Evolutionary conservation across 1,284 basidiomycete species (phyloP).

Genomic region (Apiotrichum domesticum): DNA sequence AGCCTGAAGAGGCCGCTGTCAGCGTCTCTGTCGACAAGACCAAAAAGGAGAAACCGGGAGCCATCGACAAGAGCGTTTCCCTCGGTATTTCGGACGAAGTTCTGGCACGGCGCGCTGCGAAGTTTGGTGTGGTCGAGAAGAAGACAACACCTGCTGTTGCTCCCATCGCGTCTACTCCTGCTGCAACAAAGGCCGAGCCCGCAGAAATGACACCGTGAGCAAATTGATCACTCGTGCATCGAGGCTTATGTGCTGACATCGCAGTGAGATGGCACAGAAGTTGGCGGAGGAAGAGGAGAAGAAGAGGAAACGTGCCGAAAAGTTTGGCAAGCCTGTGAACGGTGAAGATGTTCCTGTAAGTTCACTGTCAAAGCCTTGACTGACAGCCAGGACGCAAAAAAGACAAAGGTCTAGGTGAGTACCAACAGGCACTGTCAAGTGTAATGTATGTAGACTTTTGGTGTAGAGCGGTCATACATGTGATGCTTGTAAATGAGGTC

Average conservation of each 20-base stretch:
- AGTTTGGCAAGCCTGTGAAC: conserved; percentile 34
- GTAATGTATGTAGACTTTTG: background rate
- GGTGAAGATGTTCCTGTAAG: conserved; percentile 25
- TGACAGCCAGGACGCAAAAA: conserved; percentile 36
- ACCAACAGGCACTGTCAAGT: background rate
- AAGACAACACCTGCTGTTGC: conserved; percentile 16
- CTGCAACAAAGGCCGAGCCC: conserved; percentile 9
- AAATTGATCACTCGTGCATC: background rate
- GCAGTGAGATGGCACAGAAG: conserved; percentile 32
- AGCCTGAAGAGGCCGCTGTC: conserved; percentile 7
- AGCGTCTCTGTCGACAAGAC: conserved; percentile 5
- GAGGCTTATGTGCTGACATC: conserved; percentile 6
- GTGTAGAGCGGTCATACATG: background rate
- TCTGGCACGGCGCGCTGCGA: conserved; percentile 39
- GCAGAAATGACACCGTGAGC: conserved; percentile 36
- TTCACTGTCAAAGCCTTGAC: background rate
- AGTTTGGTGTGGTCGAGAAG: conserved; percentile 40
- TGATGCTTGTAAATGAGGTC: no score
- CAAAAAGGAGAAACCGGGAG: conserved; percentile 19
- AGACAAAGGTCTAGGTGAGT: conserved; percentile 43
- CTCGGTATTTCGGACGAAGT: conserved; percentile 38
- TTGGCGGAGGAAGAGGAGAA: conserved; percentile 46
- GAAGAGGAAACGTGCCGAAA: conserved; percentile 48
- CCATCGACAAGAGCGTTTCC: conserved; percentile 28
- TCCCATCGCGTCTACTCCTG: conserved; percentile 9